Evolutionary conservation across 2,329 filamentous ascomycete species (phyloP).

Genomic region (Pseudopithomyces maydicus): DNA sequence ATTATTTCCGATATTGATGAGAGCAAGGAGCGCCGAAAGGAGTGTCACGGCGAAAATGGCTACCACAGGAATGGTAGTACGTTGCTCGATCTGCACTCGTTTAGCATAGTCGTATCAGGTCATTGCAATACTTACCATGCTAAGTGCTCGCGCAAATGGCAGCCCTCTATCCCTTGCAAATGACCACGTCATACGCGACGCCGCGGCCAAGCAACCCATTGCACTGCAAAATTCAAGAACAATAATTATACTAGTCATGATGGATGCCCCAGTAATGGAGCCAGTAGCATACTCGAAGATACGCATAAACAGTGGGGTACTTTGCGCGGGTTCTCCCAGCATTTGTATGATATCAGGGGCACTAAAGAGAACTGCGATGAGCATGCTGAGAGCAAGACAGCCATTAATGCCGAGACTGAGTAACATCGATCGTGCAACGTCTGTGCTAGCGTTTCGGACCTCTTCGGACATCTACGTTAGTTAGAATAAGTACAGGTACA

Average conservation of each 20-base stretch:
- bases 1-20: constrained; percentile 59
- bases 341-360: constrained; percentile 35
- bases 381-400: constrained; percentile 46
- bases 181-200: constrained; percentile 50
- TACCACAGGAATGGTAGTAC: constrained; percentile 50
- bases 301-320: constrained; percentile 55
- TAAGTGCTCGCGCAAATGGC: constrained; percentile 41
- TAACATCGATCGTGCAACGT: constrained; percentile 51
- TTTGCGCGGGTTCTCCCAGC: constrained; percentile 18
- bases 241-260: constrained; percentile 53
- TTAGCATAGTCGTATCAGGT: constrained; percentile 10
- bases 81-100: constrained; percentile 35
- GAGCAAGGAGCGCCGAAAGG: constrained; percentile 51
- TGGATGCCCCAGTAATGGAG: constrained; percentile 49
- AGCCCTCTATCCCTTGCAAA: constrained; percentile 52
- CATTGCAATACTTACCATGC: constrained; percentile 29
- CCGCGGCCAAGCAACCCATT: constrained; percentile 48
- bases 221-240: constrained; percentile 48
- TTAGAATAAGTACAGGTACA: constrained; percentile 9
- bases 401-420: constrained; percentile 49
- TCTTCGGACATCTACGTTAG: constrained; percentile 44
- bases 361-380: constrained; percentile 50
- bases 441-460: constrained; percentile 42
- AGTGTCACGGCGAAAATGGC: constrained; percentile 53
- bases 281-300: constrained; percentile 49